Evolutionary conservation across 495 filamentous ascomycete genomes (phyloP).

Genomic region (Tuber melanosporum): DNA sequence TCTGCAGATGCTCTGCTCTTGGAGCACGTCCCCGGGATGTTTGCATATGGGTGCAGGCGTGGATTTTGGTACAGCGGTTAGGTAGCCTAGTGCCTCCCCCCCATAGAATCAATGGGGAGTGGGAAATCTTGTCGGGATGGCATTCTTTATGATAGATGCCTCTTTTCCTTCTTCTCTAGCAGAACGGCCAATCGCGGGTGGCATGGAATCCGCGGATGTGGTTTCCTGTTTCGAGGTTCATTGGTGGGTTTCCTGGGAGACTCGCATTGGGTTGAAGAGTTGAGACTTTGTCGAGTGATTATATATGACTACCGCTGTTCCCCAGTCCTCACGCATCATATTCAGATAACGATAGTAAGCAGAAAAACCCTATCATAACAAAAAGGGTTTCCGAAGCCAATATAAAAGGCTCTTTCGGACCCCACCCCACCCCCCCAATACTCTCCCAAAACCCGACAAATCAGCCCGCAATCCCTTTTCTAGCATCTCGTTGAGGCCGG

Average conservation of each 20-base stretch:
- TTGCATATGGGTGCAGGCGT: too few relatives aligned
- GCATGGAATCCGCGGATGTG: too few relatives aligned
- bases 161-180: too few relatives aligned
- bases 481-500: too few relatives aligned
- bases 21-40: too few relatives aligned
- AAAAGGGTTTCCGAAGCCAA: background rate
- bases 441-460: background rate
- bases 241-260: background rate
- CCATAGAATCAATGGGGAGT: too few relatives aligned
- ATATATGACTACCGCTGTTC: background rate
- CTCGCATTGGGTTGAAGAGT: background rate
- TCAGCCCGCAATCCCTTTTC: background rate
- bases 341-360: background rate
- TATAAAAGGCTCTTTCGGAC: background rate
- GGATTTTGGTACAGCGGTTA: too few relatives aligned
- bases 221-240: background rate
- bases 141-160: too few relatives aligned
- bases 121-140: too few relatives aligned
- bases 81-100: too few relatives aligned
- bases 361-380: background rate
- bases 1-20: too few relatives aligned
- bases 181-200: too few relatives aligned
- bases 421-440: background rate
- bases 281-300: background rate
- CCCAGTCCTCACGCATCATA: background rate